Evolutionary conservation across 495 filamentous ascomycete genomes (phyloP), one percentile per base, ranked within the genome.

Genomic region (Beverwykella pulmonaria): DNA sequence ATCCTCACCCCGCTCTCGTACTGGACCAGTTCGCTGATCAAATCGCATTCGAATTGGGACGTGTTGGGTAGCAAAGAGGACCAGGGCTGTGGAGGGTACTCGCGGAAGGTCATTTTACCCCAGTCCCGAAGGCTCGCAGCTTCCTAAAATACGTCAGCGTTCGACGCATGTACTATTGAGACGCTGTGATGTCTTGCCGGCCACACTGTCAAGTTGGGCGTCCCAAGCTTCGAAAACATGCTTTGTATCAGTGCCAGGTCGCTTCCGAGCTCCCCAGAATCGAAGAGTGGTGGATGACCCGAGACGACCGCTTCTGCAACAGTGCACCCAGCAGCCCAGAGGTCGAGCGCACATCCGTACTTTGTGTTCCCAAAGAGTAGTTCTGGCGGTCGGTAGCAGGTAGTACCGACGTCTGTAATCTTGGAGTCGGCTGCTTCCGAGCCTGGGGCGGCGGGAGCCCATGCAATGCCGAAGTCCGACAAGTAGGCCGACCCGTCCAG

Each of bases 351-450:
- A 1, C 79, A 69, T 23, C 82, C 84, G 72, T 99, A 99, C 0
- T 78, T 80, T 32, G 76, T 83, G 65, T 89, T 84, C 10, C 94
- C 95, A 75, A 99, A 99, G 12, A 99, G 79, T 2, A 93, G 82
- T 76, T 99, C 94, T 0, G 94, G 94, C 0, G 94, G 82, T 14
- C 95, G 86, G 74, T 99, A 99, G 55, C 86, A 87, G 0, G 92
- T 92, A 0, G 94, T 98, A 6, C 94, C 94, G 10, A 99, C 88
- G 75, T 99, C 94, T 15, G 92, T 88, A 65, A 96, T 89, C 76
- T 97, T 98, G 54, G 82, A 66, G 54, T 83, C 75, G 9, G 80
- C 66, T 9, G 87, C 84, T 73, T 98, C 92, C 17, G 84, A 82
- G 1, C 76, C 72, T 1, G 79, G 59, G 30, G 87, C 88, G 1